phyloP scores from a whole-genome alignment of 495 filamentous ascomycete species.

The Aspergillus indologenus region DNA sequence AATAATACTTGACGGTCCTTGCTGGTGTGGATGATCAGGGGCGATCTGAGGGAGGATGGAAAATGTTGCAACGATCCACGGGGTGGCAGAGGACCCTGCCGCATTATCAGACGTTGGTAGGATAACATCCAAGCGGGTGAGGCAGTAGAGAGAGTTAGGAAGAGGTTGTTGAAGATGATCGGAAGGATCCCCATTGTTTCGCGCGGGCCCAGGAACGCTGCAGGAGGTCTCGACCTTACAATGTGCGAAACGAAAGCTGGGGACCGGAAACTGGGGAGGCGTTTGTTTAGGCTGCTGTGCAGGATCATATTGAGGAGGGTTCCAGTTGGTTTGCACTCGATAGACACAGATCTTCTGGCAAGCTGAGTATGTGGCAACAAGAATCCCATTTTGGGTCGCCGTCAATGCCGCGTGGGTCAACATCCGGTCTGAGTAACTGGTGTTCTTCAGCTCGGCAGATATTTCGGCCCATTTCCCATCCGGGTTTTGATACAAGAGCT shows the following conservation, averaged over 20 bases:
- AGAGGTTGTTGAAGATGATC: constrained; percentile 28
- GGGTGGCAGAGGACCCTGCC: constrained; percentile 47
- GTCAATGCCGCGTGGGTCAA: constrained; percentile 80
- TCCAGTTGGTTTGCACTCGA: constrained; percentile 53
- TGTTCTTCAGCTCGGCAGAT: constrained; percentile 64
- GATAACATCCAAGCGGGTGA: constrained; percentile 66
- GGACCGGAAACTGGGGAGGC: constrained; percentile 34
- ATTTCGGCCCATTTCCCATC: constrained; percentile 66
- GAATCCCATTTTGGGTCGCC: constrained; percentile 63
- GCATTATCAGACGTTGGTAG: constrained; percentile 53
- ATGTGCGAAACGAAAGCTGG: constrained; percentile 43
- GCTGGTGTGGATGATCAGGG: constrained; percentile 51
- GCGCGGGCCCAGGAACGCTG: constrained; percentile 28
- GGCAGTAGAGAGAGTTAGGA: constrained; percentile 48
- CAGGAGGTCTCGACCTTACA: constrained; percentile 41
- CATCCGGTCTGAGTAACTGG: constrained; percentile 62
- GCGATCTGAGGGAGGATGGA: constrained; percentile 53
- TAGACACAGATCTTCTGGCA: constrained; percentile 65
- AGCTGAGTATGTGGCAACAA: constrained; percentile 63
- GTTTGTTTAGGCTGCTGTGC: constrained; percentile 28
- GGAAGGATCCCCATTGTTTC: constrained; percentile 22
- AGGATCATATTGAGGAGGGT: constrained; percentile 40
- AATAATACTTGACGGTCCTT: constrained; percentile 64
- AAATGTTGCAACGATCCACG: constrained; percentile 68
- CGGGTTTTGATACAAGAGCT: constrained; percentile 65